Evolutionary conservation across 2,329 filamentous ascomycete genomes (phyloP).

Genomic region (Monosporascus sp.): DNA sequence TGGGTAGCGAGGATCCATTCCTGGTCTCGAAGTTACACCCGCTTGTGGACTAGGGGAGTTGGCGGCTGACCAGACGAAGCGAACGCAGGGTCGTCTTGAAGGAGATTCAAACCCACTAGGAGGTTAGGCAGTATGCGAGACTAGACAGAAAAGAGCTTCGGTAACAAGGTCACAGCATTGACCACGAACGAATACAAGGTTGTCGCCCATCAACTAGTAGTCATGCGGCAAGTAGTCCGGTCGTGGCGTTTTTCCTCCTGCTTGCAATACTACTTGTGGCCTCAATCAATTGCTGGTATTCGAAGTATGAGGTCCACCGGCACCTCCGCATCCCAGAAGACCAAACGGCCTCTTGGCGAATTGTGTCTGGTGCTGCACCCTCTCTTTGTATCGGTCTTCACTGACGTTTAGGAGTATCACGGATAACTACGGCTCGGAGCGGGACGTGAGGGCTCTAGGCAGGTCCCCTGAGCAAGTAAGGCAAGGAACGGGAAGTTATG

Average conservation of each 20-base stretch:
- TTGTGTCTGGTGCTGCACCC: not conserved
- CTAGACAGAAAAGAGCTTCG: conserved; percentile 11
- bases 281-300: conserved; percentile 21
- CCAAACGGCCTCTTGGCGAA: conserved; percentile 25
- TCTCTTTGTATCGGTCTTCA: not conserved
- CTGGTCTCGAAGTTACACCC: conserved; percentile 24
- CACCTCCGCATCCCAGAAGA: conserved; percentile 32
- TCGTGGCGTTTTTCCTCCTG: conserved; percentile 7
- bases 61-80: conserved; percentile 1
- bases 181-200: conserved; percentile 9
- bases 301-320: conserved; percentile 27
- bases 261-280: conserved; percentile 12
- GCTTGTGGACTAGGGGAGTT: conserved; percentile 5
- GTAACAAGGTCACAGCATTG: conserved; percentile 20
- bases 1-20: conserved; percentile 61
- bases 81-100: conserved; percentile 1
- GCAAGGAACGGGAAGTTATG: not conserved
- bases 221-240: conserved; percentile 8
- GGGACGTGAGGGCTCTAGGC: not conserved
- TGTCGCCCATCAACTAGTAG: conserved; percentile 14
- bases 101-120: conserved; percentile 1
- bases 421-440: not conserved
- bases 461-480: not conserved
- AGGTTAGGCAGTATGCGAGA: conserved; percentile 7
- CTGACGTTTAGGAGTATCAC: not conserved